A percentile compares a stretch with the other conserved stretches of the same genome.
phyloP scores from a whole-genome alignment of 805 yeast species.

The Blastobotrys chiropterorum region DNA sequence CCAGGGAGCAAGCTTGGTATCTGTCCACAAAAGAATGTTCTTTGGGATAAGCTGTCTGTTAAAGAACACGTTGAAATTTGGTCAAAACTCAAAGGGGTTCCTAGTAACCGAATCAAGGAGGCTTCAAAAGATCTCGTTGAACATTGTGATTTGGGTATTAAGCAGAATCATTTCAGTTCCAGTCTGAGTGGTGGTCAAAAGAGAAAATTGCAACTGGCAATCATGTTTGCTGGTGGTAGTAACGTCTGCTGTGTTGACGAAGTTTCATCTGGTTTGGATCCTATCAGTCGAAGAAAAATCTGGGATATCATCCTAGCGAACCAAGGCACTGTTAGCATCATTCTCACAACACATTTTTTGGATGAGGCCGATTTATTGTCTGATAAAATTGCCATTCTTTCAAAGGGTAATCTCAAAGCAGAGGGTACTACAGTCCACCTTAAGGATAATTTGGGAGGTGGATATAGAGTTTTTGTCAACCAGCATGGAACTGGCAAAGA shows the following conservation, averaged over 20 bases:
- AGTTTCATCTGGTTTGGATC: conserved; percentile 35
- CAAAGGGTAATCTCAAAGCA: conserved; percentile 29
- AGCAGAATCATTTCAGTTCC: conserved; percentile 20
- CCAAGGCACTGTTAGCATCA: conserved; percentile 26
- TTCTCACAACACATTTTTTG: conserved; percentile 32
- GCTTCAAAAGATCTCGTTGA: conserved; percentile 16
- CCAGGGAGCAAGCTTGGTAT: conserved; percentile 28
- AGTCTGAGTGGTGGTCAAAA: conserved; percentile 33
- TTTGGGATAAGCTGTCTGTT: conserved; percentile 33
- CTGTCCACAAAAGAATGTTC: conserved; percentile 33
- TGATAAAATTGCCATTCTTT: conserved; percentile 30
- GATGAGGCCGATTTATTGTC: conserved; percentile 34
- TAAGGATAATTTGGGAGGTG: conserved; percentile 31
- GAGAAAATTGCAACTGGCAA: conserved; percentile 32
- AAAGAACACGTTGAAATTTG: conserved; percentile 30
- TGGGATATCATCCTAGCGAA: conserved; percentile 31
- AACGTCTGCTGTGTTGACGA: conserved; percentile 33
- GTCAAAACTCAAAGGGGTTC: conserved; percentile 29
- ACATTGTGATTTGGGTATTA: conserved; percentile 27
- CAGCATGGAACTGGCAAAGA: conserved; percentile 26
- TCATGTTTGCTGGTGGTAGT: conserved; percentile 33
- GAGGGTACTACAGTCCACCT: conserved; percentile 30
- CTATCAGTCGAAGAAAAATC: conserved; percentile 30
- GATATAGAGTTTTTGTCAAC: conserved; percentile 25
- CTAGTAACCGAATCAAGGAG: conserved; percentile 11